These are phyloP conservation scores for Panicum virgatum DNA, from an alignment of 202 grass and related monocot species.

Conservation along the genomic window DNA sequence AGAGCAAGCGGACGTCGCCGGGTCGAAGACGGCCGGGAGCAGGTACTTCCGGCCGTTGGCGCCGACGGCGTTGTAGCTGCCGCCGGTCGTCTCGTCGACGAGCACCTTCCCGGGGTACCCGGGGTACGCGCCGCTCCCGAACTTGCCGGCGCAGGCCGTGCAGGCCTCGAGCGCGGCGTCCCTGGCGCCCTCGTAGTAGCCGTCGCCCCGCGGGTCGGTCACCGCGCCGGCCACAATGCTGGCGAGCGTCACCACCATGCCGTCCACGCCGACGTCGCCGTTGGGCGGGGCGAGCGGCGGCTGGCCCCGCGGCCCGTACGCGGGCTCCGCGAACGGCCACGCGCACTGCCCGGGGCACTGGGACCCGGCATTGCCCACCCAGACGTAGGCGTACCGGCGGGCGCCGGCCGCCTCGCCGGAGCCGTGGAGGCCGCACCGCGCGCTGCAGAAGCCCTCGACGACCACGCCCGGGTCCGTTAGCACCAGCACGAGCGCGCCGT, in stretches of 20 bases:
- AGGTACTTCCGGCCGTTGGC: conserved; percentile 14
- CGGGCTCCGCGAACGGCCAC: conserved; percentile 43
- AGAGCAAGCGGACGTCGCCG: not conserved
- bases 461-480: conserved; percentile 48
- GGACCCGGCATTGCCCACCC: conserved; percentile 42
- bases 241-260: conserved; percentile 37
- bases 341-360: conserved; percentile 60
- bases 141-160: conserved; percentile 39
- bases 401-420: not conserved
- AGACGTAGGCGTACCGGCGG: conserved; percentile 38
- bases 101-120: conserved; percentile 42
- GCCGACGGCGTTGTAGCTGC: conserved; percentile 36
- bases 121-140: conserved; percentile 33
- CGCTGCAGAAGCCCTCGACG: conserved; percentile 67
- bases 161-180: conserved; percentile 35
- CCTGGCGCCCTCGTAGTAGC: conserved; percentile 30
- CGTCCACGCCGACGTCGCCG: conserved; percentile 40
- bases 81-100: conserved; percentile 16
- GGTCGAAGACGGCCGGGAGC: conserved; percentile 35
- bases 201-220: conserved; percentile 39
- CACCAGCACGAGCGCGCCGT: conserved; percentile 45
- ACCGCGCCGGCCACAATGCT: conserved; percentile 33
- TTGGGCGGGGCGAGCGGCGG: conserved; percentile 25
- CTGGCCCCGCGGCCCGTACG: conserved; percentile 37
- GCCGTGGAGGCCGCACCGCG: conserved; percentile 53